phyloP scores from a whole-genome alignment of 306 rosid genomes.

The Acacia confusa region DNA sequence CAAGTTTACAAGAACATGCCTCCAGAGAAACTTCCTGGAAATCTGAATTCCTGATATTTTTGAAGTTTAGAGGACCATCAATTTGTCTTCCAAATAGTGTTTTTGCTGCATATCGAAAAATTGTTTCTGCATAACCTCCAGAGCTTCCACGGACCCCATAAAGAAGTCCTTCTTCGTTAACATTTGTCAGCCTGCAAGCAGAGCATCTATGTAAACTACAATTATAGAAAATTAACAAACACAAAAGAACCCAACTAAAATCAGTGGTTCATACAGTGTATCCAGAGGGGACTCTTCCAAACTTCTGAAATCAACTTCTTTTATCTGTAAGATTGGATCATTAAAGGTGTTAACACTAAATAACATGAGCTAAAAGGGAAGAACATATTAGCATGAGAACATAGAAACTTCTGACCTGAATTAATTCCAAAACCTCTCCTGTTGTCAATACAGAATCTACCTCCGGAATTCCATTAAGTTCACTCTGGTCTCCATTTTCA shows the following conservation, averaged over 20 bases:
- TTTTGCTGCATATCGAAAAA: conserved; percentile 78
- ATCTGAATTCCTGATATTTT: conserved; percentile 67
- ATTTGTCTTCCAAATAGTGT: conserved; percentile 69
- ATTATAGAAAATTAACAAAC: conserved; percentile 17
- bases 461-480: conserved; percentile 52
- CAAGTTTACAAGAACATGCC: conserved; percentile 45
- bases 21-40: conserved; percentile 86
- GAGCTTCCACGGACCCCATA: conserved; percentile 88
- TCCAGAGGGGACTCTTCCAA: conserved; percentile 81
- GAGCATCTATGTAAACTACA: conserved; percentile 5
- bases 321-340: conserved; percentile 56
- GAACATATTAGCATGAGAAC: conserved; percentile 17
- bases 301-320: conserved; percentile 62
- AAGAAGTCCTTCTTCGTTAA: conserved; percentile 67
- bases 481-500: conserved; percentile 41
- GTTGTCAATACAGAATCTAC: conserved; percentile 95
- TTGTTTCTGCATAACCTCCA: conserved; percentile 91
- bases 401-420: conserved; percentile 62
- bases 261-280: conserved; percentile 52
- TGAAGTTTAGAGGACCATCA: conserved; percentile 75
- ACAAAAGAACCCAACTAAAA: conserved; percentile 2
- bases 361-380: conserved; percentile 3
- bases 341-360: conserved; percentile 19
- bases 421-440: conserved; percentile 88
- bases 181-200: conserved; percentile 69